Evolutionary conservation across 306 rosid species (phyloP).

Genomic region (Cucumis melo): DNA sequence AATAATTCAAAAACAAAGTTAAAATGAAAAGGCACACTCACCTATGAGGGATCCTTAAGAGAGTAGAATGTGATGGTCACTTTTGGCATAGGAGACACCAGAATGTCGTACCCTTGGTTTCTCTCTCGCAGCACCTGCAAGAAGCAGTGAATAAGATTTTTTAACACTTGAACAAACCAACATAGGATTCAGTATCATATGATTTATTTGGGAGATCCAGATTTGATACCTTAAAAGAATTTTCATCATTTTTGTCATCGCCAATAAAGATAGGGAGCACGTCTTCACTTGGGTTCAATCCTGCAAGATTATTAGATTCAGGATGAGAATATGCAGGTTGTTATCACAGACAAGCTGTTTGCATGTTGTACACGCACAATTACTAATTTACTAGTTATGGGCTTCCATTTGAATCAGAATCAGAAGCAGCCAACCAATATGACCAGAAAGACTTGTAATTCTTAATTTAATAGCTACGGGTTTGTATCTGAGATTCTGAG

Average conservation of each 20-base stretch:
- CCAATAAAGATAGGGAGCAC: slow-evolving; percentile 85
- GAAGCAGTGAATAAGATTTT: neutral
- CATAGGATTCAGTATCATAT: neutral
- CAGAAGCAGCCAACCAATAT: too few relatives aligned
- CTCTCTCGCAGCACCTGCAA: slow-evolving; percentile 51
- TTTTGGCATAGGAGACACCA: slow-evolving; percentile 62
- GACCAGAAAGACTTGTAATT: too few relatives aligned
- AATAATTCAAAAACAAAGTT: too few relatives aligned
- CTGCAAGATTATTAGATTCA: slow-evolving; percentile 19
- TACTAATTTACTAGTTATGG: too few relatives aligned
- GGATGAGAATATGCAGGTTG: neutral
- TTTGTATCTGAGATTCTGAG: too few relatives aligned
- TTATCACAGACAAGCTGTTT: too few relatives aligned
- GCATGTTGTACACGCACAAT: too few relatives aligned
- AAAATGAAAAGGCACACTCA: slow-evolving; percentile 7
- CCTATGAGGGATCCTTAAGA: slow-evolving; percentile 67
- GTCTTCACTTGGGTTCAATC: slow-evolving; percentile 33
- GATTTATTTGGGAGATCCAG: neutral
- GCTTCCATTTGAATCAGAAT: too few relatives aligned
- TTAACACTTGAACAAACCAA: neutral
- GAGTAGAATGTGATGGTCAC: slow-evolving; percentile 73
- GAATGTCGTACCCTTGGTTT: slow-evolving; percentile 59
- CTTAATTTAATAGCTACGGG: too few relatives aligned
- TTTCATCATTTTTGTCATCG: slow-evolving; percentile 86
- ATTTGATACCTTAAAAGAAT: slow-evolving; percentile 62